Conservation (phyloP, 352 stramenopile genomes). For the Paralagenidium karlingii region DNA sequence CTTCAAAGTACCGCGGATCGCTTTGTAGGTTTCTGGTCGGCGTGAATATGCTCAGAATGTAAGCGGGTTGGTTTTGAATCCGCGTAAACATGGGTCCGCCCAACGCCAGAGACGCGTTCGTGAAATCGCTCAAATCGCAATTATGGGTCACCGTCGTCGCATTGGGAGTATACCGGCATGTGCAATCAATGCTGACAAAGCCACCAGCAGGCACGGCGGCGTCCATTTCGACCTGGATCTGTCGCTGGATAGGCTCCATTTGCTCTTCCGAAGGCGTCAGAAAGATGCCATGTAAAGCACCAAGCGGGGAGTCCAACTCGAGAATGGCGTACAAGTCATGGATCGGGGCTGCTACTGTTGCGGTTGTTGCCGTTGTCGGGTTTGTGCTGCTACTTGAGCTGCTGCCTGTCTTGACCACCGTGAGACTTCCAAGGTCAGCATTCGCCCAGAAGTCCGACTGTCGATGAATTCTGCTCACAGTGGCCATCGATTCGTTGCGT, state of each 20-base stretch:
- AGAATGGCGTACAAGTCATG: conserved; percentile 50
- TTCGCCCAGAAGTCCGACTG: conserved; percentile 56
- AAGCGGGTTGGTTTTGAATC: too few species aligned
- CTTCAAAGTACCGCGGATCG: too few species aligned
- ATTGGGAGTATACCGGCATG: conserved; percentile 26
- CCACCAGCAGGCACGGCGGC: conserved; percentile 36
- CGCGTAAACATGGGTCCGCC: too few species aligned
- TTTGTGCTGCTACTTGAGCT: too few species aligned
- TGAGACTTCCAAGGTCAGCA: too few species aligned
- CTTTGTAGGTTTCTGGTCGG: too few species aligned
- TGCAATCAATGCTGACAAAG: conserved; percentile 26
- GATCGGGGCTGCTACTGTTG: too few species aligned
- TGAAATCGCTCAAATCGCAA: too few species aligned
- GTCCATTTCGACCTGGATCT: conserved; percentile 37
- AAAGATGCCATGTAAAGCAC: conserved; percentile 16
- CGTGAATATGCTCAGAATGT: too few species aligned
- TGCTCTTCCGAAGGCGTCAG: conserved; percentile 15
- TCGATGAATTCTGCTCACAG: conserved; percentile 30
- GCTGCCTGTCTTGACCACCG: too few species aligned
- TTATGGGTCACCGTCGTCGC: conserved; percentile 55
- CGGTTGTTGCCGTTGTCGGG: too few species aligned
- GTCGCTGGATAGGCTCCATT: conserved; percentile 10
- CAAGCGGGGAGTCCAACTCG: conserved; percentile 30
- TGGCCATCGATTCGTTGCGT: conserved; percentile 2
- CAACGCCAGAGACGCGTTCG: too few species aligned